Evolutionary conservation across 495 filamentous ascomycete genomes (phyloP).

Genomic region (Daldinia loculata): DNA sequence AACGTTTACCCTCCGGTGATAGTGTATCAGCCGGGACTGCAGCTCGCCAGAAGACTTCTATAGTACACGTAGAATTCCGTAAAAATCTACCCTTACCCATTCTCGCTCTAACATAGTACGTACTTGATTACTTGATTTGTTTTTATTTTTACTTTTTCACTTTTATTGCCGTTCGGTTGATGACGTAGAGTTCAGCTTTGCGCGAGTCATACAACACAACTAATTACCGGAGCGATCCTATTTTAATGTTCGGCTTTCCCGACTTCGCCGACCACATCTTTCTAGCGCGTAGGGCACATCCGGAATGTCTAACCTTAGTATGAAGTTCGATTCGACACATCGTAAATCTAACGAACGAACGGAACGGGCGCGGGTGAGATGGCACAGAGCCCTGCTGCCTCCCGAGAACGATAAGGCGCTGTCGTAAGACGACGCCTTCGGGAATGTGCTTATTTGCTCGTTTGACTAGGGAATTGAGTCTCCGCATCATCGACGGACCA

Average conservation of each 20-base stretch:
- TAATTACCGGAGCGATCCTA: constrained; percentile 1
- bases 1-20: constrained; percentile 23
- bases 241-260: constrained; percentile 1
- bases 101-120: background rate
- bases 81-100: constrained; percentile 30
- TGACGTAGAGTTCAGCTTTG: background rate
- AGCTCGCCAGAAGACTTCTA: constrained; percentile 31
- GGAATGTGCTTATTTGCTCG: constrained; percentile 29
- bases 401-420: constrained; percentile 33
- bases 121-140: too few relatives aligned
- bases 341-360: constrained; percentile 26
- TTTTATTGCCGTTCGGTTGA: background rate
- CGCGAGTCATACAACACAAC: constrained; percentile 22
- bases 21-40: constrained; percentile 26
- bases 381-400: constrained; percentile 26
- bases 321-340: constrained; percentile 20
- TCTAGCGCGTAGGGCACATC: background rate
- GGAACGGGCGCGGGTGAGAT: constrained; percentile 23
- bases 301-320: constrained; percentile 4
- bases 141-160: background rate
- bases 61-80: background rate
- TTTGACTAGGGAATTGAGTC: background rate
- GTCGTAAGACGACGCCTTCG: constrained; percentile 23
- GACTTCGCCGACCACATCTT: constrained; percentile 16
- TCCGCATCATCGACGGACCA: constrained; percentile 11